Evolutionary conservation across 2,329 filamentous ascomycete species (phyloP), one percentile per base, ranked within the genome.

Genomic region (Paracamarosporium sp.): DNA sequence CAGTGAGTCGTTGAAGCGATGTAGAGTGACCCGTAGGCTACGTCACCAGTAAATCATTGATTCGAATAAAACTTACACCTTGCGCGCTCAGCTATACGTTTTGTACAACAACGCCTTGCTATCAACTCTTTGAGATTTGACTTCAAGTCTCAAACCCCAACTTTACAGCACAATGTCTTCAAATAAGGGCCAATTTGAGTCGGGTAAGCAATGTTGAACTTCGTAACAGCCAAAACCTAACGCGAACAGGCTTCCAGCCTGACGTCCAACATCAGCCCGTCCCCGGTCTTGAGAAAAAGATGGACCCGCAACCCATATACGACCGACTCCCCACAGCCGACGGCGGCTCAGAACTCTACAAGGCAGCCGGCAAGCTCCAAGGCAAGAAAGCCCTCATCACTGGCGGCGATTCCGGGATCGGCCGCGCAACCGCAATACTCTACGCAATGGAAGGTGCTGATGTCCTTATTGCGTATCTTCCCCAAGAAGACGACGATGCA

Each of bases 381-480:
- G 90, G 87, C 60, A 91, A 89, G 76, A 90, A 86, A 57, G 90
- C 91, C 7, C 77, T 95, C 56, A 94, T 95, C 68, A 94, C 91
- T 0, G 91, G 91, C 15, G 91, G 91, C 3, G 91, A 94, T 75
- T 89, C 86, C 6, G 91, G 91, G 1, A 94, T 95, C 62, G 90
- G 91, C 6, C 86, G 90, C 35, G 88, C 91, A 1, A 86, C 88
- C 1, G 90, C 91, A 1, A 83, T 94, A 15, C 81, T 95, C 0
- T 95, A 89, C 67, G 91, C 91, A 36, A 89, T 92, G 83, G 92
- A 95, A 76, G 92, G 91, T 5, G 90, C 90, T 13, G 86, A 90
- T 61, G 86, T 84, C 50, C 81, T 90, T 56, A 92, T 95, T 63
- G 85, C 86, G 4, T 92, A 95, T 68, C 82, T 93, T 0, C 87